A percentile compares a stretch with the other conserved stretches of the same genome.
phyloP scores from a whole-genome alignment of 306 rosid species.

The Trichosanthes truncata region DNA sequence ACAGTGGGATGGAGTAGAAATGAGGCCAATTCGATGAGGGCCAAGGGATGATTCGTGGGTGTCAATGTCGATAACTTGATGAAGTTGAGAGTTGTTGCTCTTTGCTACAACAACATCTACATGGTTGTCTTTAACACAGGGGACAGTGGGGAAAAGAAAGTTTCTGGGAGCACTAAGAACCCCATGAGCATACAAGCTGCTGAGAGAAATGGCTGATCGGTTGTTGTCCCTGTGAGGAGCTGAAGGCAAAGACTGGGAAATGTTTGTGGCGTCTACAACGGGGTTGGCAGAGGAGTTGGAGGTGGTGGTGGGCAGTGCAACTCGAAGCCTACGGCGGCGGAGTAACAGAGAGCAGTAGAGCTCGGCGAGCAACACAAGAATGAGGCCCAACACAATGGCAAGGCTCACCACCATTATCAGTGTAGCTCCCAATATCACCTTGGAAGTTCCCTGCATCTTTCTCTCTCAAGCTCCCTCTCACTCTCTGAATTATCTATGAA shows the following conservation, averaged over 20 bases:
- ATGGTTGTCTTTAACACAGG: slow-evolving; percentile 27
- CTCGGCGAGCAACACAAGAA: slow-evolving; percentile 69
- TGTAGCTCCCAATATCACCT: slow-evolving; percentile 80
- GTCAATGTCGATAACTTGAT: slow-evolving; percentile 38
- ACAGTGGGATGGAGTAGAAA: not conserved
- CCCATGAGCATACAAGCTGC: slow-evolving; percentile 52
- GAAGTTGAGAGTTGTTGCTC: slow-evolving; percentile 29
- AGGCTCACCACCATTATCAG: slow-evolving; percentile 74
- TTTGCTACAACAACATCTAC: slow-evolving; percentile 24
- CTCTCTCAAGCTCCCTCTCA: slow-evolving; percentile 10
- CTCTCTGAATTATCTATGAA: not conserved
- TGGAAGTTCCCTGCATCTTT: slow-evolving; percentile 80
- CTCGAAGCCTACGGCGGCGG: slow-evolving; percentile 58
- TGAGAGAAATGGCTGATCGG: slow-evolving; percentile 19
- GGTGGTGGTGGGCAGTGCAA: slow-evolving; percentile 46
- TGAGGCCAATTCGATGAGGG: not conserved
- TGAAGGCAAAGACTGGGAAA: slow-evolving; percentile 1
- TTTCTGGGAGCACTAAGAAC: slow-evolving; percentile 76
- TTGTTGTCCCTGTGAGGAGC: slow-evolving; percentile 1
- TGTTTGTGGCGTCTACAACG: not conserved
- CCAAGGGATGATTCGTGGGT: slow-evolving; percentile 19
- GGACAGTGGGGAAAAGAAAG: slow-evolving; percentile 44
- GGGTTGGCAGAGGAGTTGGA: slow-evolving; percentile 2
- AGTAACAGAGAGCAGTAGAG: slow-evolving; percentile 89
- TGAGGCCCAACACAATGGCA: slow-evolving; percentile 68